phyloP scores from a whole-genome alignment of 73 alveolate species.

The Paramecium biaurelia region DNA sequence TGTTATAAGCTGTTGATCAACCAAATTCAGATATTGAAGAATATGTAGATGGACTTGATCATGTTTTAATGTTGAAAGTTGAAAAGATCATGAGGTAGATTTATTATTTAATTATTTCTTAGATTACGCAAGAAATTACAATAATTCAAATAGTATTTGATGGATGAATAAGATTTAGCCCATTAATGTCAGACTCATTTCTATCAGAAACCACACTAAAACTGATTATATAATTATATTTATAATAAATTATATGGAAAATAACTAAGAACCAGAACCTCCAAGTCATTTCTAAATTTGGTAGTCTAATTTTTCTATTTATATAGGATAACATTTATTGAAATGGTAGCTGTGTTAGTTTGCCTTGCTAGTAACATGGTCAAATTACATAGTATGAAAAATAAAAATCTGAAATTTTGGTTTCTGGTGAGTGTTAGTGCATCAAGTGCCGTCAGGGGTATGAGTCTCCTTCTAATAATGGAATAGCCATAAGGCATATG shows the following conservation, averaged over 20 bases:
- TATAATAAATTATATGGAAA: background rate
- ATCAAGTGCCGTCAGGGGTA: slow-evolving; percentile 37
- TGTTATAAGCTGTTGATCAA: slow-evolving; percentile 95
- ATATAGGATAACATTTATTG: slow-evolving; percentile 13
- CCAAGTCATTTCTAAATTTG: slow-evolving; percentile 33
- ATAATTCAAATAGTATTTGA: background rate
- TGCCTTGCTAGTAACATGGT: background rate
- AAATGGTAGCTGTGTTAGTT: slow-evolving; percentile 10
- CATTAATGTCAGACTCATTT: slow-evolving; percentile 36
- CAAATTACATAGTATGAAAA: background rate
- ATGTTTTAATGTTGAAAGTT: slow-evolving; percentile 79
- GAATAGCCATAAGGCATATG: slow-evolving; percentile 26
- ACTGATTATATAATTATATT: slow-evolving; percentile 17
- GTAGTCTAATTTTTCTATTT: background rate
- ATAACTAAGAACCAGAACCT: slow-evolving; percentile 2
- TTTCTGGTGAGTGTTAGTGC: background rate
- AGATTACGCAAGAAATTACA: slow-evolving; percentile 1
- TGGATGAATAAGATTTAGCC: slow-evolving; percentile 32
- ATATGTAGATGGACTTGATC: slow-evolving; percentile 90
- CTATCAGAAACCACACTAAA: slow-evolving; percentile 7
- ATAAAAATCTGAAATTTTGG: background rate
- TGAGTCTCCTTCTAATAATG: slow-evolving; percentile 40
- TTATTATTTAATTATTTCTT: background rate
- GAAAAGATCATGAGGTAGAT: background rate
- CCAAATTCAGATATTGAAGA: slow-evolving; percentile 98